Percentiles rank a stretch among this genome's conserved stretches.
Conservation (phyloP, 1,284 basidiomycete genomes). For the Puccinia coronata region DNA sequence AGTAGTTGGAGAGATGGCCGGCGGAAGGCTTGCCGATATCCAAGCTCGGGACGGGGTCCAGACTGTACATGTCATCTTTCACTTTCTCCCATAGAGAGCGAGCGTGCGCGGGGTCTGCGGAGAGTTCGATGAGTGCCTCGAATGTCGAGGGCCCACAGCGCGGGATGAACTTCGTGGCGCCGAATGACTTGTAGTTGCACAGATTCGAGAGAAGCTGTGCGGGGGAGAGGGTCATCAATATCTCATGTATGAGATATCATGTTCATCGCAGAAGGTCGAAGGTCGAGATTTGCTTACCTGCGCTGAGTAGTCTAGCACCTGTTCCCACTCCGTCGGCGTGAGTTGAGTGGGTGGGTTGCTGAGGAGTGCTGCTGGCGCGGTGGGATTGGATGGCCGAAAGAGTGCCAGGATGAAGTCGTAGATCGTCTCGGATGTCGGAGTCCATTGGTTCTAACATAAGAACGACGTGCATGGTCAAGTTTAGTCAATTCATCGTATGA, state of each 20-base stretch:
- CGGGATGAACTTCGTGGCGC: slow-evolving; percentile 78
- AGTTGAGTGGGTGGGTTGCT: slow-evolving; percentile 65
- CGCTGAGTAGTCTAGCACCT: slow-evolving; percentile 69
- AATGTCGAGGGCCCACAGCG: slow-evolving; percentile 68
- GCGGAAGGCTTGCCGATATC: slow-evolving; percentile 74
- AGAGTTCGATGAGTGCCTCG: slow-evolving; percentile 66
- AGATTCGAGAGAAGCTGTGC: slow-evolving; percentile 69
- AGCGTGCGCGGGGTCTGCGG: slow-evolving; percentile 66
- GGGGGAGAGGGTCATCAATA: not conserved
- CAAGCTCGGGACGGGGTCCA: slow-evolving; percentile 67
- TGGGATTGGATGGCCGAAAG: slow-evolving; percentile 42
- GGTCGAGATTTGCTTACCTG: too few relatives aligned
- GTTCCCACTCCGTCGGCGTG: slow-evolving; percentile 67
- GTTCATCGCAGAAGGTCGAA: too few relatives aligned
- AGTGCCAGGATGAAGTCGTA: slow-evolving; percentile 52
- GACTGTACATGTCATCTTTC: slow-evolving; percentile 67
- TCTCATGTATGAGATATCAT: too few relatives aligned
- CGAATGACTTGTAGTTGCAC: slow-evolving; percentile 64
- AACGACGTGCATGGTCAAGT: too few relatives aligned
- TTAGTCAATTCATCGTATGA: too few relatives aligned
- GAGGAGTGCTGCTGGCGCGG: slow-evolving; percentile 65
- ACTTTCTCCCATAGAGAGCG: slow-evolving; percentile 68
- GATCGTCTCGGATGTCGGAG: slow-evolving; percentile 50
- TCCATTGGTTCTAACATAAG: slow-evolving; percentile 61
- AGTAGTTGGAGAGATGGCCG: slow-evolving; percentile 79